Conservation (phyloP, 2,329 filamentous ascomycete genomes). For the Lithohypha guttulata region DNA sequence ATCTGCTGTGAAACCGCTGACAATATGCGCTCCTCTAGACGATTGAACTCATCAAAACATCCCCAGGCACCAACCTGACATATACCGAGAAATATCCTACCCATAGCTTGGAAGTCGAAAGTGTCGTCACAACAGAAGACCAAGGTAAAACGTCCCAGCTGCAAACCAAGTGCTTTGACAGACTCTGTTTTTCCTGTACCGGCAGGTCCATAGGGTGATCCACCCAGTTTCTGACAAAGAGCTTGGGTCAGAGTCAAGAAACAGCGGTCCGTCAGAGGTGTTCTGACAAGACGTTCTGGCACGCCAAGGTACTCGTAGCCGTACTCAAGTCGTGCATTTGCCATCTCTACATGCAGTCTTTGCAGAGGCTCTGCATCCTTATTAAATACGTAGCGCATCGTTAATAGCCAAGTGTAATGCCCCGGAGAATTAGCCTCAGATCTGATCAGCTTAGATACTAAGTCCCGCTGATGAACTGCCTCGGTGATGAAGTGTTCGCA, state of each 20-base stretch:
- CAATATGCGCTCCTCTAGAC: slow-evolving; percentile 91
- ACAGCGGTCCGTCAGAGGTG: slow-evolving; percentile 92
- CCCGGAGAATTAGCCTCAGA: slow-evolving; percentile 62
- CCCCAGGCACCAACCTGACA: slow-evolving; percentile 99
- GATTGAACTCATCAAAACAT: slow-evolving; percentile 99
- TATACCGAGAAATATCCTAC: slow-evolving; percentile 96
- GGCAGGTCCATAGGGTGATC: slow-evolving; percentile 92
- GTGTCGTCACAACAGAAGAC: slow-evolving; percentile 99
- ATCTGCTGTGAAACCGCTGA: slow-evolving; percentile 98
- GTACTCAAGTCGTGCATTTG: slow-evolving; percentile 88
- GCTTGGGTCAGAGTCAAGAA: slow-evolving; percentile 97
- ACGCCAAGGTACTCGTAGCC: slow-evolving; percentile 98
- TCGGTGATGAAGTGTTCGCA: slow-evolving; percentile 98
- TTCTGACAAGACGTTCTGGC: slow-evolving; percentile 88
- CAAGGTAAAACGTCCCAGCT: slow-evolving; percentile 92
- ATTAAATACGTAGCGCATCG: slow-evolving; percentile 92
- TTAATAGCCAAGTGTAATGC: slow-evolving; percentile 86
- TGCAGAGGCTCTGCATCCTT: slow-evolving; percentile 70
- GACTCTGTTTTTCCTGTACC: slow-evolving; percentile 99
- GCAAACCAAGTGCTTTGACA: slow-evolving; percentile 91
- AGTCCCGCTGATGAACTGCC: slow-evolving; percentile 93
- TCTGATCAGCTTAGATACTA: slow-evolving; percentile 74
- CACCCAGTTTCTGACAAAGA: slow-evolving; percentile 85
- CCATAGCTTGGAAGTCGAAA: slow-evolving; percentile 99
- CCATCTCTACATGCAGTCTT: slow-evolving; percentile 86